Base-by-base conservation (phyloP, 148 eudicot species). In the Nyssa sinensis region DNA sequence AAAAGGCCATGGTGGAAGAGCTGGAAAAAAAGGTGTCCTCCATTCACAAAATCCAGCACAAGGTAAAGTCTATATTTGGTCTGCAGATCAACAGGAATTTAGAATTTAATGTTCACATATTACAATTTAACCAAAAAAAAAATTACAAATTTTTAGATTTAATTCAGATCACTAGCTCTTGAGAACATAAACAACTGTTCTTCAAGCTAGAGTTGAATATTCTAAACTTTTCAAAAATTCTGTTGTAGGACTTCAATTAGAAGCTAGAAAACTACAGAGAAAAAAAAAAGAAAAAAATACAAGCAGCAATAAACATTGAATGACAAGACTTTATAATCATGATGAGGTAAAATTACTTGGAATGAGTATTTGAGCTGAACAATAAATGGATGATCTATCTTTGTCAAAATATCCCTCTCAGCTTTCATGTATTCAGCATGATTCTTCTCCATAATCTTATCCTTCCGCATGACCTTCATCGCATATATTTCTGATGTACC, bases 401-500 rank as follows among this genome's bases (percentile, higher is more conserved):
- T 83, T n/a, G 93, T 81, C 88, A 94, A 84, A 66, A 94, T 91
- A 69, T 94, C 98, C 82, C 98, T 88, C 82, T 94, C 98, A 5
- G 93, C 91, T 76, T 88, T 89, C 97, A 91, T 94, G 68, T 91
- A 94, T 71, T 88, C 93, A 71, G 98, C 97, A 81, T 91, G 98
- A 72, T 91, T 89, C 79, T 77, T 82, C 86, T 93, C 98, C 92
- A 93, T 83, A 73, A 91, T 89, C 81, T 88, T 94, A 77, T 94
- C 98, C 80, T 94, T 94, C 78, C 94, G 80, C 97, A 91, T 86
- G 67, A 94, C 97, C 85, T 94, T 94, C 98, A 94, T 91, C n/a
- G 98, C 98, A 72, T 84, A 94, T 62, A 91, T 88, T 81, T 94
- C 98, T 55, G 79, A 76, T 16, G 97, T 85, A 19, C 90, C 95